Evolutionary conservation across 2,329 filamentous ascomycete species (phyloP).

Genomic region (Hymenoscyphus fructigenus): DNA sequence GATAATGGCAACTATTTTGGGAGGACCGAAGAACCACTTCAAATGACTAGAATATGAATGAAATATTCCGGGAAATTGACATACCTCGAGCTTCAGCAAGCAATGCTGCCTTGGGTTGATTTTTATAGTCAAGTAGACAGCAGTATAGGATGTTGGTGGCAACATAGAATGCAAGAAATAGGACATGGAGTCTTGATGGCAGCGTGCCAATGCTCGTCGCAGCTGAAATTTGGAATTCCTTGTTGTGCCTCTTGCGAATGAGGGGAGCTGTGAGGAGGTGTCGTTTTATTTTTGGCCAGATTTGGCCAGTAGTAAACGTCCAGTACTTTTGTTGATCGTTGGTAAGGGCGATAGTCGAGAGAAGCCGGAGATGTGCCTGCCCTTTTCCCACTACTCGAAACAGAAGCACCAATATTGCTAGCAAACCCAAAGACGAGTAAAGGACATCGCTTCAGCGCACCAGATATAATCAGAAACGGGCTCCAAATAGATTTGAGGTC

Average conservation of each 20-base stretch:
- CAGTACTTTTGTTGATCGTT: slow-evolving; percentile 17
- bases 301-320: background rate
- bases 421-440: slow-evolving; percentile 10
- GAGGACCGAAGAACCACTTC: too few relatives aligned
- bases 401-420: slow-evolving; percentile 13
- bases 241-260: slow-evolving; percentile 72
- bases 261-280: slow-evolving; percentile 68
- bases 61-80: too few relatives aligned
- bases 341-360: slow-evolving; percentile 8
- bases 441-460: slow-evolving; percentile 9
- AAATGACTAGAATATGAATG: too few relatives aligned
- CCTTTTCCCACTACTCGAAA: slow-evolving; percentile 6
- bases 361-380: slow-evolving; percentile 7
- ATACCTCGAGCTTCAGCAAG: slow-evolving; percentile 42
- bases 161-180: slow-evolving; percentile 67
- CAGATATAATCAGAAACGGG: background rate
- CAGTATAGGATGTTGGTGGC: slow-evolving; percentile 74
- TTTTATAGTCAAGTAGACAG: slow-evolving; percentile 54
- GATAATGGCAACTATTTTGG: too few relatives aligned
- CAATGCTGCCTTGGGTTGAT: slow-evolving; percentile 45
- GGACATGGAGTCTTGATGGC: slow-evolving; percentile 70
- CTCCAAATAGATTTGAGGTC: background rate
- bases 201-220: slow-evolving; percentile 71
- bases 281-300: slow-evolving; percentile 57
- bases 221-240: slow-evolving; percentile 64